Evolutionary conservation across 345 rosid genomes (phyloP).

Genomic region (Erysimum cheiranthoides): DNA sequence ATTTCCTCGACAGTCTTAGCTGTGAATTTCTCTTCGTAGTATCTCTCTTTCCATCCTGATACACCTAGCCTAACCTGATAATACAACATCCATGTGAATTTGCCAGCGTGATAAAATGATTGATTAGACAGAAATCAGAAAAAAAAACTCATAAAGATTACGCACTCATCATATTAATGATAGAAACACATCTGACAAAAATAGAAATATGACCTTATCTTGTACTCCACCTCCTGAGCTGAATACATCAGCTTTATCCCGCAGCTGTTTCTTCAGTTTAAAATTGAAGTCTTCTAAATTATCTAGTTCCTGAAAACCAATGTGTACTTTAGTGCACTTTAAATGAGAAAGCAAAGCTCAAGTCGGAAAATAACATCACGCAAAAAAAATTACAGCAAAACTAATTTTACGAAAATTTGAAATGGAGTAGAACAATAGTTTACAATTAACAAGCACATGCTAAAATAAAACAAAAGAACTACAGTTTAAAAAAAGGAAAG

Average conservation of each 20-base stretch:
- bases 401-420: constrained; percentile 21
- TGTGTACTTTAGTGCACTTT: constrained; percentile 19
- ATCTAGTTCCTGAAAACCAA: constrained; percentile 55
- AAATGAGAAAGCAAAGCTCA: constrained; percentile 15
- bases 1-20: constrained; percentile 67
- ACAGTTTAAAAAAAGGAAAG: constrained; percentile 40
- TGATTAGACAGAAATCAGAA: neutral
- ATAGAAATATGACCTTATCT: constrained; percentile 69
- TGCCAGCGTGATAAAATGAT: constrained; percentile 9
- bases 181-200: neutral
- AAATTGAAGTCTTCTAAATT: constrained; percentile 72
- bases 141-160: constrained; percentile 17
- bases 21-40: constrained; percentile 82
- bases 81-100: constrained; percentile 25
- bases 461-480: constrained; percentile 4
- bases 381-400: constrained; percentile 12
- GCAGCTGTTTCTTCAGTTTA: constrained; percentile 72
- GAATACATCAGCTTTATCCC: constrained; percentile 74
- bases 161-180: constrained; percentile 19
- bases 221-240: constrained; percentile 61
- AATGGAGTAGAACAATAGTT: constrained; percentile 39
- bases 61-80: constrained; percentile 77
- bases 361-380: constrained; percentile 22
- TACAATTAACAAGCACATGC: neutral
- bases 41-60: constrained; percentile 96